These are phyloP conservation scores for Neoboletus brunneissimus DNA, from an alignment of 768 basidiomycete genomes.

Conservation along the genomic window DNA sequence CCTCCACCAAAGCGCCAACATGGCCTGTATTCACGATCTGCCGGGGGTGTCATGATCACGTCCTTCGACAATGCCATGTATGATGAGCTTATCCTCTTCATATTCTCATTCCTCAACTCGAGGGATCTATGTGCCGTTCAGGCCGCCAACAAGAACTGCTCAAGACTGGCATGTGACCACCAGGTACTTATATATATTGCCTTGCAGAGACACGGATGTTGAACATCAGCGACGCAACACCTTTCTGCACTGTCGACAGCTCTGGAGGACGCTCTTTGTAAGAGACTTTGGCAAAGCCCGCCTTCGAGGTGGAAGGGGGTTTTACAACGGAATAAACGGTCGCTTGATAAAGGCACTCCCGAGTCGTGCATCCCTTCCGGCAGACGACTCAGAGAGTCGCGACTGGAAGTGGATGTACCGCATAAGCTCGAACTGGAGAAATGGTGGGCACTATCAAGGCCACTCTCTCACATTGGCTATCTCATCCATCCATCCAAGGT, in stretches of 20 bases:
- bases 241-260: conserved; percentile 29
- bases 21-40: conserved; percentile 11
- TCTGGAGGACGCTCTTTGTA: conserved; percentile 70
- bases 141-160: conserved; percentile 61
- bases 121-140: conserved; percentile 66
- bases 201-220: conserved; percentile 11
- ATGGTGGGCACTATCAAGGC: conserved; percentile 45
- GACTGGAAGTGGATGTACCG: conserved; percentile 90
- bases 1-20: conserved; percentile 60
- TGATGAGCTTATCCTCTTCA: conserved; percentile 71
- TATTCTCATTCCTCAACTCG: conserved; percentile 70
- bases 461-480: conserved; percentile 14
- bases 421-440: conserved; percentile 80
- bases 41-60: conserved; percentile 17
- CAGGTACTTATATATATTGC: conserved; percentile 42
- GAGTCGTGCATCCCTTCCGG: conserved; percentile 38
- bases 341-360: conserved; percentile 60
- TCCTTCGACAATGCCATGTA: conserved; percentile 60
- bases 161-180: conserved; percentile 63
- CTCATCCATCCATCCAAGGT: conserved; percentile 42
- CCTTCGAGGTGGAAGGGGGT: conserved; percentile 65
- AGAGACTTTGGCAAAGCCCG: conserved; percentile 63
- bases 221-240: conserved; percentile 8
- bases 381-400: conserved; percentile 30
- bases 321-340: conserved; percentile 53